phyloP scores from a whole-genome alignment of 73 alveolate genomes.

The Paramecium caudatum region DNA sequence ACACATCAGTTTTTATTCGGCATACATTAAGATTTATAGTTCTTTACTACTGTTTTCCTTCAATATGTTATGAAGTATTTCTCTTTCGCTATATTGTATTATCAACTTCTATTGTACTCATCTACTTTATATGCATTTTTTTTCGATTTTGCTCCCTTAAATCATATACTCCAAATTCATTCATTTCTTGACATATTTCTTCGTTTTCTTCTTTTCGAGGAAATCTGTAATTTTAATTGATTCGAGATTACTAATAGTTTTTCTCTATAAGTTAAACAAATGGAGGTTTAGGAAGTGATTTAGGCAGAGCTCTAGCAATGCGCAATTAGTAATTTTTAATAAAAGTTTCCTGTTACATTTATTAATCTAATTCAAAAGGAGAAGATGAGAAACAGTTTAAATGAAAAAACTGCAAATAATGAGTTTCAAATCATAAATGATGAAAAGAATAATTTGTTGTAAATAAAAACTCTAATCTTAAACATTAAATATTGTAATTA shows the following conservation, averaged over 20 bases:
- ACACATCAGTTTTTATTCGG: not conserved
- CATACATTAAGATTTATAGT: not conserved
- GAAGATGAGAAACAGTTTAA: too few species aligned
- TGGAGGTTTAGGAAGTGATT: not conserved
- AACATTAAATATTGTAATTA: too few species aligned
- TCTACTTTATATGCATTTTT: not conserved
- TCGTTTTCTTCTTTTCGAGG: not conserved
- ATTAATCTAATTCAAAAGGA: constrained; percentile 43
- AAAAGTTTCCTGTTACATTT: constrained; percentile 1
- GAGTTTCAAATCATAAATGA: too few species aligned
- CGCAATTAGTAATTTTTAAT: not conserved
- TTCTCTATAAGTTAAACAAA: not conserved
- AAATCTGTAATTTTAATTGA: not conserved
- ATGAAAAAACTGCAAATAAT: too few species aligned
- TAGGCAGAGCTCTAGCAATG: not conserved
- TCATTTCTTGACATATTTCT: not conserved
- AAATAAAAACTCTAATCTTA: too few species aligned
- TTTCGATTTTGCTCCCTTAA: not conserved
- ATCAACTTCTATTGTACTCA: not conserved
- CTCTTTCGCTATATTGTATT: not conserved
- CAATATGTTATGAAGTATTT: not conserved
- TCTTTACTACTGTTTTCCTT: not conserved
- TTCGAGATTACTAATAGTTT: not conserved
- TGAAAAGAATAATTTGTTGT: too few species aligned
- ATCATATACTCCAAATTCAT: not conserved